Evolutionary conservation across 768 basidiomycete species (phyloP), one percentile per base, ranked within the genome.

Genomic region (Psilocybe cyanescens): DNA sequence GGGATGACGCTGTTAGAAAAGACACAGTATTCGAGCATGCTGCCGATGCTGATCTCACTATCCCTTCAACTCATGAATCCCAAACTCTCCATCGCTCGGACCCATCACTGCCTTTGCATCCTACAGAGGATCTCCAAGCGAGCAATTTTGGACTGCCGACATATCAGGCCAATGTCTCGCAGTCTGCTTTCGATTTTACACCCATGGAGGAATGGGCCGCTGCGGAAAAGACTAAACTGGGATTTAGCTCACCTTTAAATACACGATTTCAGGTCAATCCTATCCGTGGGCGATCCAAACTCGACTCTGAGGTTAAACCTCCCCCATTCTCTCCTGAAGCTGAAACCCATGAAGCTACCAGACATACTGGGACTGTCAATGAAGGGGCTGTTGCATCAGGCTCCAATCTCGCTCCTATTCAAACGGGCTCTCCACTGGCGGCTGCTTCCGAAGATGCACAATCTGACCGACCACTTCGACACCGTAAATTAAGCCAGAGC

Each of bases 401-500:
- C 29, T 67, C 65, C 12, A 62, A 28, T 11, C 57, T 59, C 8
- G 30, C 58, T 8, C 31, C 54, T 52, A 29, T 47, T 56, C 45
- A 41, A 28, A 41, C 29, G 64, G 61, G 30, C 51, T 52, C 63
- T 66, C n/a, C 63, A 59, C 31, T 37, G 55, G 19, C 41, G 47
- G 41, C 48, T 14, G 28, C 52, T n/a, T 28, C 48, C 30, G 72
- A 71, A 9, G 70, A 70, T 49, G 64, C 68, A 24, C 69, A 67
- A 9, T 64, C 66, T 8, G 64, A 68, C 28, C 65, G 74, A 24
- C 74, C 83, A 1, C 70, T 86, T 3, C 88, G 94, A 45, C 90
- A 92, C 62, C 90, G 97, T 50, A 97, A 95, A 69, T 81, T 97
- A 58, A 95, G 92, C 65, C 90, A 94, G 71, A 92, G 90, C 65